These are phyloP conservation scores for Cylindrotheca closterium DNA, from an alignment of 108 stramenopile genomes.

Conservation along the genomic window DNA sequence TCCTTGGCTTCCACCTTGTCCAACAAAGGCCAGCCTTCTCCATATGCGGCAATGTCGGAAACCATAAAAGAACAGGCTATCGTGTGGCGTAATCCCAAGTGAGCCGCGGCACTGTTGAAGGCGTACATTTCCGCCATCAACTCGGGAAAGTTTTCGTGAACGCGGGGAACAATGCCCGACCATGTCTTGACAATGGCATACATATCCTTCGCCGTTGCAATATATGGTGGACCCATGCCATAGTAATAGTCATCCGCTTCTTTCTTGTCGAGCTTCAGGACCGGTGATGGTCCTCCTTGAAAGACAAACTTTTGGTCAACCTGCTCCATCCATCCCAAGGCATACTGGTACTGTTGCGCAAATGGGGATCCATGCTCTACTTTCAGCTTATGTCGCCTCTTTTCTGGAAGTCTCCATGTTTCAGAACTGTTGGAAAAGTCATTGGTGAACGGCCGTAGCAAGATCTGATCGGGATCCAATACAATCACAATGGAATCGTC, in stretches of 20 bases:
- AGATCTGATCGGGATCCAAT: conserved; percentile 82
- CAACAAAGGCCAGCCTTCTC: conserved; percentile 27
- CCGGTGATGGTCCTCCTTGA: conserved; percentile 37
- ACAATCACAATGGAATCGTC: conserved; percentile 72
- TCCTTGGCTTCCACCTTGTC: conserved; percentile 24
- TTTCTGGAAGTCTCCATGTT: background rate
- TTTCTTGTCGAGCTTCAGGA: conserved; percentile 45
- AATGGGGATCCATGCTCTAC: conserved; percentile 89
- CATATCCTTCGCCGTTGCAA: conserved; percentile 59
- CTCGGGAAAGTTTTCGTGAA: conserved; percentile 54
- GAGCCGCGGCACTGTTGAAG: conserved; percentile 76
- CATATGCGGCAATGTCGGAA: conserved; percentile 38
- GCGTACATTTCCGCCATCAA: conserved; percentile 90
- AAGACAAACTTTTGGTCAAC: conserved; percentile 51
- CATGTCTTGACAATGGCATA: conserved; percentile 62
- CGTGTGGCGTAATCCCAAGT: conserved; percentile 44
- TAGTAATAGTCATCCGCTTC: conserved; percentile 51
- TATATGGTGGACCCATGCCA: conserved; percentile 76
- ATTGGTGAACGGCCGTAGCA: conserved; percentile 49
- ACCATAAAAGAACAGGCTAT: conserved; percentile 63
- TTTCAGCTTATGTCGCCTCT: conserved; percentile 28
- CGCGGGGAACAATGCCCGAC: conserved; percentile 61
- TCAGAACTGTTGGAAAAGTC: background rate
- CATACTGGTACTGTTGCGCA: conserved; percentile 88
- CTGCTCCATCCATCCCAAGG: conserved; percentile 61